phyloP scores from a whole-genome alignment of 768 basidiomycete genomes.

The Leccinum boreale region DNA sequence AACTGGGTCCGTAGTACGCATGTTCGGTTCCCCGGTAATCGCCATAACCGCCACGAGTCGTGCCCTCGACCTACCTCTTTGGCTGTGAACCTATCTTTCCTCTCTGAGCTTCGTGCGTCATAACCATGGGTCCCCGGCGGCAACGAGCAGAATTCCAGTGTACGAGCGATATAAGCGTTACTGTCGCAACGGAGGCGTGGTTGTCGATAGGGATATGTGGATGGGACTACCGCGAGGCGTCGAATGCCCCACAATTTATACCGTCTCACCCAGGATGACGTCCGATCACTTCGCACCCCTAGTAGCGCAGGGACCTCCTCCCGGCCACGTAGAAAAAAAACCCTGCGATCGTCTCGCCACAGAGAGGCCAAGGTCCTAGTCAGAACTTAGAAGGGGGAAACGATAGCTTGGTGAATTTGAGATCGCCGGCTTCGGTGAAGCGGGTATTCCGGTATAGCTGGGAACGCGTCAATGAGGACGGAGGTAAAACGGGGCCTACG shows the following conservation, averaged over 20 bases:
- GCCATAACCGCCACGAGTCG: conserved; percentile 12
- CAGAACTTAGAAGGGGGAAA: background rate
- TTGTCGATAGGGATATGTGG: background rate
- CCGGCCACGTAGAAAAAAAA: background rate
- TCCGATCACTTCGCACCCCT: conserved; percentile 7
- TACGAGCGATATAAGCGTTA: background rate
- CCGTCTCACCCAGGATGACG: background rate
- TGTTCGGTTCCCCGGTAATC: conserved; percentile 20
- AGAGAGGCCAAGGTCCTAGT: background rate
- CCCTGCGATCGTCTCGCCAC: background rate
- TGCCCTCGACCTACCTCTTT: background rate
- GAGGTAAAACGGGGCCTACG: conserved; percentile 15
- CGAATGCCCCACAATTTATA: conserved; percentile 9
- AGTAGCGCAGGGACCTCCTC: background rate
- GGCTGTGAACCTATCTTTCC: background rate
- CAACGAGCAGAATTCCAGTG: background rate
- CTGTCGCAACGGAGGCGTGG: background rate
- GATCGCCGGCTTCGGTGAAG: conserved; percentile 20
- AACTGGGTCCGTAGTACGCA: background rate
- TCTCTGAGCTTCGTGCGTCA: conserved; percentile 4
- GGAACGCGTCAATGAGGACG: conserved; percentile 7
- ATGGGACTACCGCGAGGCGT: conserved; percentile 4
- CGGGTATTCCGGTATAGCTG: conserved; percentile 17
- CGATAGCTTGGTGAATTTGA: background rate
- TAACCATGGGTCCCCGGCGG: conserved; percentile 1